Percentiles rank a stretch among this genome's conserved stretches.
These are phyloP conservation scores for Lablab purpureus DNA, from an alignment of 306 rosid species.

Conservation along the genomic window DNA sequence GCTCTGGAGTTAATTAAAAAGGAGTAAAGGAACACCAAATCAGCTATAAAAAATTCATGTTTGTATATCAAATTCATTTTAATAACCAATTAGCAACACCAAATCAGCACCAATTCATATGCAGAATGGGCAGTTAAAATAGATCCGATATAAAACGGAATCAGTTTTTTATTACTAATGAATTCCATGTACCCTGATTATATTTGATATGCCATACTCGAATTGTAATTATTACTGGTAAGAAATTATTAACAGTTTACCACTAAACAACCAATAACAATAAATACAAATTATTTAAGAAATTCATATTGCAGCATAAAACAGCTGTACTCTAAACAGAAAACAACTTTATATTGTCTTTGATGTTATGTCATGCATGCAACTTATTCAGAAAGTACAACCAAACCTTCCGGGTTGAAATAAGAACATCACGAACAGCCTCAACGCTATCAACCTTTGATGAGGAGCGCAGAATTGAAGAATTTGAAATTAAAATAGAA, in stretches of 20 bases:
- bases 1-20: conserved; percentile 30
- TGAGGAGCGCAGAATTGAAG: conserved; percentile 64
- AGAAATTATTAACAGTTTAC: conserved; percentile 35
- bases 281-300: conserved; percentile 29
- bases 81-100: conserved; percentile 10
- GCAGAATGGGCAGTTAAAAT: conserved; percentile 14
- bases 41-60: conserved; percentile 14
- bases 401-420: conserved; percentile 72
- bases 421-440: conserved; percentile 67
- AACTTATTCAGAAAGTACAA: conserved; percentile 46
- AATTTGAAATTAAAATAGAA: conserved; percentile 67
- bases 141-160: conserved; percentile 33
- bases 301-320: conserved; percentile 38
- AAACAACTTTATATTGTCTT: conserved; percentile 31
- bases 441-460: conserved; percentile 60
- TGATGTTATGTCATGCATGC: conserved; percentile 39
- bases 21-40: conserved; percentile 15
- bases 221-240: conserved; percentile 14
- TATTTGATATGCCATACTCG: conserved; percentile 1
- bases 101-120: conserved; percentile 20
- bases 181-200: conserved; percentile 19
- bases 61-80: conserved; percentile 5
- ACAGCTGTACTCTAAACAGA: conserved; percentile 28
- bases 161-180: conserved; percentile 8
- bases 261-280: conserved; percentile 37